Evolutionary conservation across 164 flowering plant genomes (phyloP).

Genomic region (Amborella trichopoda): DNA sequence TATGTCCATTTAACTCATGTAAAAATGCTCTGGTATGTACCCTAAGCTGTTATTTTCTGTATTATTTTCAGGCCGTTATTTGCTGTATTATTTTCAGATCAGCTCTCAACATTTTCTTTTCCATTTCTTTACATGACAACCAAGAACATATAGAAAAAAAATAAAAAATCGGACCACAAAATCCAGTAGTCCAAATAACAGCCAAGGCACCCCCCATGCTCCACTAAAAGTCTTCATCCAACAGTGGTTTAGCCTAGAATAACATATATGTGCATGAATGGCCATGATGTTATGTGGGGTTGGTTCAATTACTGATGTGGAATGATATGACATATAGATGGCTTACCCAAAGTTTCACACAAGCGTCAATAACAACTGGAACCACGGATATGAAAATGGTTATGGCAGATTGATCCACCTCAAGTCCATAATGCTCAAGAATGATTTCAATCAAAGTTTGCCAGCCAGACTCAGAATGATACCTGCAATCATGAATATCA

Average conservation of each 20-base stretch:
- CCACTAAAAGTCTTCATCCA: too few species aligned
- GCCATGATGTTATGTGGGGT: neutral
- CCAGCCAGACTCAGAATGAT: conserved; percentile 99
- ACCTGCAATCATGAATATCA: conserved; percentile 30
- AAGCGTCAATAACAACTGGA: conserved; percentile 79
- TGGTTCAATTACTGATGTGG: neutral
- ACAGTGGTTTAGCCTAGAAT: neutral
- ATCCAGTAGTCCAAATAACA: too few species aligned
- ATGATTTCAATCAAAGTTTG: conserved; percentile 66
- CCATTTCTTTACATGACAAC: too few species aligned
- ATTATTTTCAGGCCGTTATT: too few species aligned
- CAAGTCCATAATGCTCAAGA: conserved; percentile 82
- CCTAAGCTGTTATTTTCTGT: too few species aligned
- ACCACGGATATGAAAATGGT: conserved; percentile 66
- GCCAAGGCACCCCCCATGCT: too few species aligned
- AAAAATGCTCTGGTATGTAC: too few species aligned
- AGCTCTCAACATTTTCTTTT: too few species aligned
- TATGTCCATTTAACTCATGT: too few species aligned
- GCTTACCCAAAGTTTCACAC: conserved; percentile 94
- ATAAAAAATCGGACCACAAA: too few species aligned
- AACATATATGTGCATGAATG: neutral
- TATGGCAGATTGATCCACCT: conserved; percentile 58
- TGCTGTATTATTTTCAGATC: too few species aligned
- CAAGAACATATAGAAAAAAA: too few species aligned
- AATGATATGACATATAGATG: conserved; percentile 1